Evolutionary conservation across 805 yeast species (phyloP).

Genomic region (Komagataella mondaviorum): DNA sequence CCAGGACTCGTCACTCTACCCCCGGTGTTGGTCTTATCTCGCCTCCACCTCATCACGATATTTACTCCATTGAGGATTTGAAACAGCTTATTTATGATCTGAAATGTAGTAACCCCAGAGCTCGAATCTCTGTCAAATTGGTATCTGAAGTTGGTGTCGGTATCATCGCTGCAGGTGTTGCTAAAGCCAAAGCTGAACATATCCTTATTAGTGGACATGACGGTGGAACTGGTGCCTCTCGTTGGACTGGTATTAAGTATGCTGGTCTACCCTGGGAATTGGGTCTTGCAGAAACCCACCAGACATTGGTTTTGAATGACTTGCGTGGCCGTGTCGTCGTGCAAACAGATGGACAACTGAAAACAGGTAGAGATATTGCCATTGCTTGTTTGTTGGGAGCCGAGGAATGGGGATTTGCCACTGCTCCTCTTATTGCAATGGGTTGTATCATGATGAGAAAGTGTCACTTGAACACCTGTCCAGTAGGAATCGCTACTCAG

Average conservation of each 20-base stretch:
- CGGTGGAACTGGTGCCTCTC: conserved; percentile 99
- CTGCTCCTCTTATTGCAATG: conserved; percentile 92
- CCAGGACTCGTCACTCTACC: conserved; percentile 92
- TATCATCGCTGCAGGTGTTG: conserved; percentile 97
- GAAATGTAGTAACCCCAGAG: conserved; percentile 94
- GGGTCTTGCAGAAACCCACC: conserved; percentile 97
- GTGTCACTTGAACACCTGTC: conserved; percentile 89
- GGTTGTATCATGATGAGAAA: conserved; percentile 96
- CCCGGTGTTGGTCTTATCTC: conserved; percentile 94
- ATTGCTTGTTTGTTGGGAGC: conserved; percentile 95
- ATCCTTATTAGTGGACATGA: conserved; percentile 94
- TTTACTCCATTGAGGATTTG: conserved; percentile 94
- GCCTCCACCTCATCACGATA: conserved; percentile 98
- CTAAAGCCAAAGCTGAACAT: conserved; percentile 97
- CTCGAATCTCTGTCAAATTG: conserved; percentile 90
- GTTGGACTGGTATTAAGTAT: conserved; percentile 92
- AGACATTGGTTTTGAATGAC: conserved; percentile 90
- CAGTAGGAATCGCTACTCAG: conserved; percentile 98
- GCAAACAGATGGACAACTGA: conserved; percentile 97
- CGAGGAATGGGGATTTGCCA: conserved; percentile 97
- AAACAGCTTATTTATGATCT: conserved; percentile 93
- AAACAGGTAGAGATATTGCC: conserved; percentile 95
- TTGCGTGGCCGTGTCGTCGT: conserved; percentile 90
- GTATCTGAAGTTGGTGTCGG: conserved; percentile 99
- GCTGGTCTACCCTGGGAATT: conserved; percentile 99